phyloP scores from a whole-genome alignment of 2,329 filamentous ascomycete genomes.

The Curvularia eragrostidis region DNA sequence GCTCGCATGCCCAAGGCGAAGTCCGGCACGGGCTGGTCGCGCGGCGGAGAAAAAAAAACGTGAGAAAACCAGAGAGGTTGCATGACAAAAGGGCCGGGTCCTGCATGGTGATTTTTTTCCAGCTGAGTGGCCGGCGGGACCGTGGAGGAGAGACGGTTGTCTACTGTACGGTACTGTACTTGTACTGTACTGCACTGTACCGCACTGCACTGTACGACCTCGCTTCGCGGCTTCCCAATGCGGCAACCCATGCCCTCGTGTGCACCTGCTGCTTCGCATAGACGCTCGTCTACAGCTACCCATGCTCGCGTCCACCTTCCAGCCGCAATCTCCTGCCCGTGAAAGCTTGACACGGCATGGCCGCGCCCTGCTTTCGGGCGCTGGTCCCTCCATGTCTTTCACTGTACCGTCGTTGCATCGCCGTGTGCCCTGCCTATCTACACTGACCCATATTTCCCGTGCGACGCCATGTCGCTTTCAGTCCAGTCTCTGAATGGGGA shows the following conservation, averaged over 20 bases:
- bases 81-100: neutral
- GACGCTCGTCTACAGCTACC: constrained; percentile 16
- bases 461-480: constrained; percentile 64
- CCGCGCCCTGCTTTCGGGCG: constrained; percentile 1
- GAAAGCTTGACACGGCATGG: constrained; percentile 15
- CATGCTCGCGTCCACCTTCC: constrained; percentile 18
- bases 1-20: constrained; percentile 10
- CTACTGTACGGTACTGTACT: too few relatives aligned
- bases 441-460: constrained; percentile 6
- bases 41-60: neutral
- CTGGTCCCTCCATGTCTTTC: constrained; percentile 9
- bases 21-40: constrained; percentile 2
- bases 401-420: constrained; percentile 2
- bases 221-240: neutral
- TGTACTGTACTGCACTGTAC: too few relatives aligned
- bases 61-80: constrained; percentile 1
- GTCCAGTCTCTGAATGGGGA: constrained; percentile 70
- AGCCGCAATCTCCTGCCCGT: constrained; percentile 15
- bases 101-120: neutral
- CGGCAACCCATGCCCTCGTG: constrained; percentile 12
- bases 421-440: constrained; percentile 9
- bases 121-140: neutral
- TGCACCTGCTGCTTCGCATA: constrained; percentile 11
- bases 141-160: constrained; percentile 3
- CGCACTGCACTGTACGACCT: too few relatives aligned